A percentile compares a stretch with the other conserved stretches of the same genome.
Conservation (phyloP, 78 protist species). For the Diacronema lutheri region DNA sequence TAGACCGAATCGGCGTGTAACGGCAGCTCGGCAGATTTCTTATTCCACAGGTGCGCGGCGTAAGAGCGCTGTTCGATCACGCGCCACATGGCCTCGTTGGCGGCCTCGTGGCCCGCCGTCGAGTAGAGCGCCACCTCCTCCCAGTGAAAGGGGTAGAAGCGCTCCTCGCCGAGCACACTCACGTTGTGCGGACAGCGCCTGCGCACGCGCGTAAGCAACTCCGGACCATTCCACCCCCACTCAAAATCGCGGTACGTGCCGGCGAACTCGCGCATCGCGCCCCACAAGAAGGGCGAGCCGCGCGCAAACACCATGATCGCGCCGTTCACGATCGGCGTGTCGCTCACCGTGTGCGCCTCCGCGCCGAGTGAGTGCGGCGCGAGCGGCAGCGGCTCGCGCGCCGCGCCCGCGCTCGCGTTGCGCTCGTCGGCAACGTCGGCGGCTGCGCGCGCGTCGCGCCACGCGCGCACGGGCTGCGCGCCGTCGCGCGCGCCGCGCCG, state of each 20-base stretch:
- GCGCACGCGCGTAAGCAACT: not conserved
- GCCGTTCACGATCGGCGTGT: not conserved
- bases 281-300: not conserved
- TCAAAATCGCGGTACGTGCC: not conserved
- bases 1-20: too few species aligned
- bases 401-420: too few species aligned
- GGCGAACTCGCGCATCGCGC: not conserved
- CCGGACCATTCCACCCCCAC: not conserved
- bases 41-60: not conserved
- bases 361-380: too few species aligned
- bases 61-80: not conserved
- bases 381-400: too few species aligned
- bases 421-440: too few species aligned
- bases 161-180: not conserved
- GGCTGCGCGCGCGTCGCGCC: too few species aligned
- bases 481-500: too few species aligned
- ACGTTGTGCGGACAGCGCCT: not conserved
- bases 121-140: not conserved
- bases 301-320: not conserved
- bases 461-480: too few species aligned
- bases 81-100: not conserved
- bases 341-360: too few species aligned
- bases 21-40: not conserved
- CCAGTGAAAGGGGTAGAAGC: constrained; percentile 2
- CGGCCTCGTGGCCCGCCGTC: not conserved